A percentile compares a stretch with the other conserved stretches of the same genome.
These are phyloP conservation scores for Verticillium albo-atrum DNA, from an alignment of 2,329 filamentous ascomycete genomes.

Conservation along the genomic window DNA sequence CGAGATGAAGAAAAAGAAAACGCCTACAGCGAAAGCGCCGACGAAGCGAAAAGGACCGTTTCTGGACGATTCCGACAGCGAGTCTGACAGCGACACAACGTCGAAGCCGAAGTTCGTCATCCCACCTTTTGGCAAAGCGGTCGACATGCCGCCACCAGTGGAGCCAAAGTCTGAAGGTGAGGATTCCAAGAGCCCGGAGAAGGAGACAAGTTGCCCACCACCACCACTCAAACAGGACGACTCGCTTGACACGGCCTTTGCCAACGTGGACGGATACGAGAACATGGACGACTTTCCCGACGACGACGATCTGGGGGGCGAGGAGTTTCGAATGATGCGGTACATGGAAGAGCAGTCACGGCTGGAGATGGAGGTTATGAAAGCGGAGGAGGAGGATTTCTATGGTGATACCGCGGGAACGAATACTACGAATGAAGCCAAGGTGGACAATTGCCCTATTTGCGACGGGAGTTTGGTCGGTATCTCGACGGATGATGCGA, in stretches of 20 bases:
- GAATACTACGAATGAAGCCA: conserved; percentile 21
- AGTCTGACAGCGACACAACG: conserved; percentile 26
- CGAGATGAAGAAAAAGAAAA: background rate
- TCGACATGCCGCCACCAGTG: background rate
- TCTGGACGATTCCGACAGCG: conserved; percentile 64
- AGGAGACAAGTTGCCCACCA: conserved; percentile 9
- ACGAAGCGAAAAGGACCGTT: conserved; percentile 53
- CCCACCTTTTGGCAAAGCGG: background rate
- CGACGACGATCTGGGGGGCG: conserved; percentile 48
- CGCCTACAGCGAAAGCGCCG: conserved; percentile 10
- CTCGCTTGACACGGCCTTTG: conserved; percentile 26
- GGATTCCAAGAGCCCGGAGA: conserved; percentile 2
- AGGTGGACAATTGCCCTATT: conserved; percentile 63
- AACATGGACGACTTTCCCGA: conserved; percentile 54
- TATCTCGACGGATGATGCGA: conserved; percentile 61
- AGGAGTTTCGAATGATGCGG: conserved; percentile 60
- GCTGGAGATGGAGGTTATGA: conserved; percentile 37
- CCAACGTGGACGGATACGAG: conserved; percentile 26
- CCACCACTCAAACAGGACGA: conserved; percentile 22
- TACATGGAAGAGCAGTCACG: conserved; percentile 75
- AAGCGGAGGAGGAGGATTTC: conserved; percentile 48
- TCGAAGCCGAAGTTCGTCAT: background rate
- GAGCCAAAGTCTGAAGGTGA: background rate
- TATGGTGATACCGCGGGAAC: conserved; percentile 25
- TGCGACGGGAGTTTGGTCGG: conserved; percentile 64